Percentiles rank a stretch among this genome's conserved stretches.
Evolutionary conservation across 148 eudicot species (phyloP).

Genomic region (Nepenthes mirabilis): DNA sequence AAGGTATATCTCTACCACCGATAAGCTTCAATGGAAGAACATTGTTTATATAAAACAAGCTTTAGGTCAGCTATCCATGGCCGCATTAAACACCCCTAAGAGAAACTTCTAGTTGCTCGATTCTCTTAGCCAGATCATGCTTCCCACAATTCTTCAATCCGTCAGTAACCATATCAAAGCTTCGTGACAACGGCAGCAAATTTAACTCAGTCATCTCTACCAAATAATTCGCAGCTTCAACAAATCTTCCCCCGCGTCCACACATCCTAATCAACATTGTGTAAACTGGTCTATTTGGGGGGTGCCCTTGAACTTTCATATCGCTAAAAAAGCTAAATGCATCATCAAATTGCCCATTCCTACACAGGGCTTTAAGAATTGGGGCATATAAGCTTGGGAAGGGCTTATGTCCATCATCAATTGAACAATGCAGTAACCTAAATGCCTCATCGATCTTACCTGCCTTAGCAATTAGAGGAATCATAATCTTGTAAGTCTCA

Average conservation of each 20-base stretch:
- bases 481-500: conserved; percentile 71
- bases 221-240: conserved; percentile 90
- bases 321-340: conserved; percentile 85
- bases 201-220: conserved; percentile 88
- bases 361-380: conserved; percentile 65
- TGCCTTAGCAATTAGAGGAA: conserved; percentile 50
- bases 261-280: conserved; percentile 89
- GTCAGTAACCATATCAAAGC: conserved; percentile 94
- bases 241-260: conserved; percentile 73
- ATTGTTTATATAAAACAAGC: no score
- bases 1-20: no score
- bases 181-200: conserved; percentile 54
- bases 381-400: conserved; percentile 98
- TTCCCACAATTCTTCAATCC: conserved; percentile 91
- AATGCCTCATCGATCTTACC: conserved; percentile 73
- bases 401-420: conserved; percentile 83
- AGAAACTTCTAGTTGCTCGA: conserved; percentile 81
- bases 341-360: conserved; percentile 82
- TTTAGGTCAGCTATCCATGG: no score
- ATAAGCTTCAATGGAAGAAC: no score
- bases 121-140: conserved; percentile 79
- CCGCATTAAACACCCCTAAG: conserved; percentile 40
- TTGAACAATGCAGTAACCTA: conserved; percentile 58
- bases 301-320: conserved; percentile 82
- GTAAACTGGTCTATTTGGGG: conserved; percentile 81